These are phyloP conservation scores for Trypanosomatidae sp. DNA, from an alignment of 208 protist genomes.

Conservation along the genomic window DNA sequence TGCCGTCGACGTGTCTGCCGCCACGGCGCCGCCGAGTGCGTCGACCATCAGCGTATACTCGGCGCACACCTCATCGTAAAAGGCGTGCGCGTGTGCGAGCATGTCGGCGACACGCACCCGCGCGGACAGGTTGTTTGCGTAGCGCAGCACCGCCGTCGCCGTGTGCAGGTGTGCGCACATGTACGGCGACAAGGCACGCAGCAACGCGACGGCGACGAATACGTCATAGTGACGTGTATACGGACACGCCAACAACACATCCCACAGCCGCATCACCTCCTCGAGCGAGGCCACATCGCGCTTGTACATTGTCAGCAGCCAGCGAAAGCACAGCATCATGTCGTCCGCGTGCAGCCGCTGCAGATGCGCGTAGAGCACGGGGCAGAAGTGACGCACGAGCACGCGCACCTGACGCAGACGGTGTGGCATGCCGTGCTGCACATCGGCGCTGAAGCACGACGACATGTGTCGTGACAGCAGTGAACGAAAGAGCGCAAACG, in stretches of 20 bases:
- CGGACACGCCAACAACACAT: conserved; percentile 60
- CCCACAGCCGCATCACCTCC: conserved; percentile 74
- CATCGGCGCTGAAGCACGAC: conserved; percentile 43
- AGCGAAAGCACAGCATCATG: conserved; percentile 84
- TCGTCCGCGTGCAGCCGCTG: conserved; percentile 19
- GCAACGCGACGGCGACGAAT: conserved; percentile 43
- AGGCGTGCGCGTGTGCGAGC: conserved; percentile 29
- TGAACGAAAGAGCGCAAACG: conserved; percentile 11
- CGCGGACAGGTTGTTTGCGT: conserved; percentile 30
- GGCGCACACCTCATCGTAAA: conserved; percentile 45
- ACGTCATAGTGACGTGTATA: conserved; percentile 56
- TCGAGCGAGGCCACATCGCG: conserved; percentile 37
- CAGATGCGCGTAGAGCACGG: conserved; percentile 45
- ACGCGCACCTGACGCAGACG: conserved; percentile 23
- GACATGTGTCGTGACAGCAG: conserved; percentile 33
- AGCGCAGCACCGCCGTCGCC: conserved; percentile 50
- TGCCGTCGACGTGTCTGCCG: too few species aligned
- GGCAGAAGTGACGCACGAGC: conserved; percentile 43
- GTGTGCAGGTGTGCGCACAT: conserved; percentile 30
- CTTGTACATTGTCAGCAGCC: conserved; percentile 79
- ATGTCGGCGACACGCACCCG: conserved; percentile 27
- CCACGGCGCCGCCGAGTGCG: too few species aligned
- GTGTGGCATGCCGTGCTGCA: conserved; percentile 21
- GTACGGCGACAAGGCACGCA: conserved; percentile 24
- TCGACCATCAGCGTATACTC: too few species aligned